Percentiles rank a stretch among this genome's conserved stretches.
Evolutionary conservation across 192 early-diverging fungal genomes (phyloP).

Genomic region (Coemansia sp.): DNA sequence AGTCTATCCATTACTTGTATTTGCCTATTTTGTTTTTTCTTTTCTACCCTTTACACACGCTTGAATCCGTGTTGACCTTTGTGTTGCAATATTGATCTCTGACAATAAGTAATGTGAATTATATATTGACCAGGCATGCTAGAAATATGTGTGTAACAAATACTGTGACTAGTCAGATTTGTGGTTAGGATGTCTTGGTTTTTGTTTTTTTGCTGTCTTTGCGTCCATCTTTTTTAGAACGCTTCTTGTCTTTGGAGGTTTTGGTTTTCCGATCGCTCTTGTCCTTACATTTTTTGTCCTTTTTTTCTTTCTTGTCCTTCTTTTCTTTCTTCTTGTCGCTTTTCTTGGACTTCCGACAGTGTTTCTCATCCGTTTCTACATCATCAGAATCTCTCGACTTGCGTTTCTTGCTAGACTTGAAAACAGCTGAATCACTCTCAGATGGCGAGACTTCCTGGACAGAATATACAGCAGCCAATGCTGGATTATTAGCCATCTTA

Average conservation of each 20-base stretch:
- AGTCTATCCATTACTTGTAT: conserved; percentile 31
- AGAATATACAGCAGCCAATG: conserved; percentile 38
- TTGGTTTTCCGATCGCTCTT: conserved; percentile 29
- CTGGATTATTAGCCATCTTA: conserved; percentile 43
- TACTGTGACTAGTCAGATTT: conserved; percentile 9
- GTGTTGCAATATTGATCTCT: conserved; percentile 32
- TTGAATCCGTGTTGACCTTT: conserved; percentile 44
- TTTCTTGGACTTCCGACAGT: conserved; percentile 15
- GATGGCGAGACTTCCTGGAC: not conserved
- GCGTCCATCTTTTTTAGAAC: conserved; percentile 32
- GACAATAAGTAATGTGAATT: no score
- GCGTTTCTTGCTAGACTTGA: conserved; percentile 30
- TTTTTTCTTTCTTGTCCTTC: conserved; percentile 51
- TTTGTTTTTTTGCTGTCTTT: conserved; percentile 29
- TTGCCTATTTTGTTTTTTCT: conserved; percentile 13
- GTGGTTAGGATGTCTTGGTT: conserved; percentile 18
- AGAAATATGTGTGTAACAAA: not conserved
- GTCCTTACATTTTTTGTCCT: conserved; percentile 47
- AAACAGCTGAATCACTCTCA: conserved; percentile 6
- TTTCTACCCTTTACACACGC: conserved; percentile 16
- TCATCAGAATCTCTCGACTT: conserved; percentile 32
- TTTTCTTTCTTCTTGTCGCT: conserved; percentile 27
- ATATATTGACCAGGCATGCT: no score
- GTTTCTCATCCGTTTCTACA: conserved; percentile 34
- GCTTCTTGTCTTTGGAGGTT: conserved; percentile 31